phyloP scores from a whole-genome alignment of 805 yeast species.

The Ogataea nakhonphanomensis region DNA sequence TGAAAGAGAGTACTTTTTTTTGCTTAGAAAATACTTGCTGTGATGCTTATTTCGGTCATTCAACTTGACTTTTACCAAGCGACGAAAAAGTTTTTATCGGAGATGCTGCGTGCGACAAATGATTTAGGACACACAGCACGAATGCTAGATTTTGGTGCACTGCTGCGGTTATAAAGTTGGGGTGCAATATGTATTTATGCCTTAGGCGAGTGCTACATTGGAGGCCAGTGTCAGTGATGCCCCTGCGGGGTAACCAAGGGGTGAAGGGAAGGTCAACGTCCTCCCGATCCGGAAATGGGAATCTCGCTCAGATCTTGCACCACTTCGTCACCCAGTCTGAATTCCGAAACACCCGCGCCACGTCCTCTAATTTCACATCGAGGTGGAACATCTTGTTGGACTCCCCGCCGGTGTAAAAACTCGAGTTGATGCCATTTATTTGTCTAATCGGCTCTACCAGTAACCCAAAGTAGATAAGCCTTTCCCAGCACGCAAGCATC shows the following conservation, averaged over 20 bases:
- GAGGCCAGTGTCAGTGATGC: background rate
- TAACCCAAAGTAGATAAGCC: conserved; percentile 52
- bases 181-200: no score
- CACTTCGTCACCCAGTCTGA: conserved; percentile 22
- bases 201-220: no score
- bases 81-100: conserved; percentile 5
- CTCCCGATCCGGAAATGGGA: background rate
- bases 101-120: conserved; percentile 1
- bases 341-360: conserved; percentile 29
- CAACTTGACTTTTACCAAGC: background rate
- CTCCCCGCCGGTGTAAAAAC: conserved; percentile 27
- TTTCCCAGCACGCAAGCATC: conserved; percentile 73
- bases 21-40: background rate
- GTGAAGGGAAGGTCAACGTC: background rate
- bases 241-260: conserved; percentile 9
- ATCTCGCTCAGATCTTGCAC: conserved; percentile 19
- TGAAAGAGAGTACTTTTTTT: conserved; percentile 1
- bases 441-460: conserved; percentile 33
- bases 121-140: background rate
- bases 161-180: no score
- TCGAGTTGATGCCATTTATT: conserved; percentile 21
- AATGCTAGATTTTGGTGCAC: background rate
- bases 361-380: conserved; percentile 50
- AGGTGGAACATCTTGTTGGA: conserved; percentile 50
- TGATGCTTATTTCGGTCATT: background rate